Evolutionary conservation across 345 rosid species (phyloP), one percentile per base, ranked within the genome.

Genomic region (Noccaea bulbosa): DNA sequence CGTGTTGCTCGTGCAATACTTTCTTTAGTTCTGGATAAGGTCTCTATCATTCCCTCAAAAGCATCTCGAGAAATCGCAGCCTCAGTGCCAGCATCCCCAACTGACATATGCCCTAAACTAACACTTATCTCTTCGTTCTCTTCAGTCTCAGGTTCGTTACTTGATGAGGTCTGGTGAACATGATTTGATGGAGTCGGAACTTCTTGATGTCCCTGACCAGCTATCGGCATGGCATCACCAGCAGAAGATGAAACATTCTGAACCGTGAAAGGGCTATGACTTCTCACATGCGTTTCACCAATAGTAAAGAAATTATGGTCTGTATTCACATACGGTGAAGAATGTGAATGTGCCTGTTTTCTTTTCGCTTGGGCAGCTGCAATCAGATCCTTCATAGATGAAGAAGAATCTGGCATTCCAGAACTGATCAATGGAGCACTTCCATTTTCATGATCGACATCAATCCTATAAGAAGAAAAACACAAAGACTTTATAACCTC

Each of bases 41-140:
- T 94, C 91, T 89, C 99, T 73, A 91, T 81, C 99, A 94, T 94
- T 69, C 98, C 99, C 82, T 94, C 99, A 80, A 94, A 89, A 67
- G 97, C 86, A 82, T 94, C 99, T 57, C 96, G 89, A 54, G 97
- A 85, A 75, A 91, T 96, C 63, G 93, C 95, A 62, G 96, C 97
- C 78, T 94, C 99, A 60, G 92, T 91, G 59, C 77, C 88, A 71
- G 92, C 89, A 82, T 87, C 88, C 62, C 87, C 91, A 69, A 79
- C 79, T 67, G 74, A 81, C 75, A 78, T 78, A 52, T 69, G 79
- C 58, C 82, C 90, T 14, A 89, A 84, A 78, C 86, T 81, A 70
- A 79, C 78, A 76, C 87, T 81, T 76, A 75, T 85, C 74, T 85
- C 99, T 80, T 86, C 91, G 5, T 62, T 56, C 61, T 85, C 91